Evolutionary conservation across 306 rosid species (phyloP), one percentile per base, ranked within the genome.

Genomic region (Corylus avellana): DNA sequence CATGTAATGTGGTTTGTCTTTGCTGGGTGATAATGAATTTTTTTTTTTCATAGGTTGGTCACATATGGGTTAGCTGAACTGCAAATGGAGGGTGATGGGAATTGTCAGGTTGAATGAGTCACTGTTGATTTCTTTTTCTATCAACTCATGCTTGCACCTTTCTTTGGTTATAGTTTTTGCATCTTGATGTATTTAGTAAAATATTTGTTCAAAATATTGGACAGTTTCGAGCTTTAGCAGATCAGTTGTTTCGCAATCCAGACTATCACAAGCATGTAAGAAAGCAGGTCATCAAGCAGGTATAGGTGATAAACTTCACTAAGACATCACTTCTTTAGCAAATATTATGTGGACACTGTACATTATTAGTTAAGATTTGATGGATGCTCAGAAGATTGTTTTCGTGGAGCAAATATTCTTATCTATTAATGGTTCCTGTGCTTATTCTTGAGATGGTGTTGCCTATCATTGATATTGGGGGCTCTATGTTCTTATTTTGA

Each of bases 51-150:
- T 86, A 95, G 99, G 90, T 80, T 96, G 85, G 91, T 73, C 76
- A 89, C 97, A 11, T 90, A 96, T 87, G 93, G 91, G 79, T 86
- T 96, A 80, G 87, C 90, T 44, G 99, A 91, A 82, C 88, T 93
- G 59, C 99, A 89, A 81, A 96, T 96, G 83, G 96, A 96, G 89
- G 99, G 99, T 78, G 99, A 96, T 81, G 99, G 99, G 79, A 96
- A 96, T 88, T 96, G 99, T 76, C 99, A 96, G 99, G 99, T 96
- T 78, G 74, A 78, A 32, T 80, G 57, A 0, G 22, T 68, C 9
- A 70, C 62, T 75, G 63, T 12, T 37, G 70, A 53, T 79, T 75
- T 44, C 44, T 25, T 64, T 74, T 39, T 18, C 47, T 68, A 61
- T 48, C 58, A 69, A 18, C 61, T 79, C 87, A 68, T 49, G 49